phyloP scores from a whole-genome alignment of 2,329 filamentous ascomycete genomes.

The Pseudovirgaria hyperparasitica region DNA sequence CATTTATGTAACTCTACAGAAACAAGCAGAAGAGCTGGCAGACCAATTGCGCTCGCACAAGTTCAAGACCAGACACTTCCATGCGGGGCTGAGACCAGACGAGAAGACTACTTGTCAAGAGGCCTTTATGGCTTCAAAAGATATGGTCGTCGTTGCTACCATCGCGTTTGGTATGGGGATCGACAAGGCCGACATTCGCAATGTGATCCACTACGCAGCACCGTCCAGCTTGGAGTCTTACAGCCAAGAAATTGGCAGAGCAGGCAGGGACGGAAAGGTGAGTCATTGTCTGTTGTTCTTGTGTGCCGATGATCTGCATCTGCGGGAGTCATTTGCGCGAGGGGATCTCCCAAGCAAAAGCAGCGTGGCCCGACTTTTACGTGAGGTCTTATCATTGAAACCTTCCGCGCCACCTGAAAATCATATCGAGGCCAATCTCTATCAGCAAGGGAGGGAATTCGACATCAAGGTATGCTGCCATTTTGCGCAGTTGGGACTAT shows the following conservation, averaged over 20 bases:
- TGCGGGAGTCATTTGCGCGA: slow-evolving; percentile 46
- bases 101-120: slow-evolving; percentile 37
- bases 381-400: slow-evolving; percentile 41
- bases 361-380: slow-evolving; percentile 36
- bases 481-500: too few relatives aligned
- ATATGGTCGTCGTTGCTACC: slow-evolving; percentile 37
- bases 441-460: slow-evolving; percentile 33
- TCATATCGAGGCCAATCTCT: slow-evolving; percentile 28
- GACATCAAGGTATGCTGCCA: slow-evolving; percentile 35
- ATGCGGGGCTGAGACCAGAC: slow-evolving; percentile 37
- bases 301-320: slow-evolving; percentile 43
- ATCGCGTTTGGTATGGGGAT: slow-evolving; percentile 51
- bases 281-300: slow-evolving; percentile 47
- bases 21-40: slow-evolving; percentile 36
- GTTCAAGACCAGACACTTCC: slow-evolving; percentile 34
- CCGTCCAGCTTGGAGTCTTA: slow-evolving; percentile 43
- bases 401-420: slow-evolving; percentile 13
- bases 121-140: slow-evolving; percentile 35
- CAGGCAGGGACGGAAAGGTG: slow-evolving; percentile 39
- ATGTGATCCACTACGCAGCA: slow-evolving; percentile 41
- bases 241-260: slow-evolving; percentile 44
- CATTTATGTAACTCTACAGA: slow-evolving; percentile 48
- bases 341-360: slow-evolving; percentile 44
- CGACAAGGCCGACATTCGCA: slow-evolving; percentile 43
- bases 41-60: slow-evolving; percentile 21